Evolutionary conservation across 225 moss, liverwort and hornwort species (phyloP), one percentile per base, ranked within the genome.

Genomic region (Lunularia cruciata): DNA sequence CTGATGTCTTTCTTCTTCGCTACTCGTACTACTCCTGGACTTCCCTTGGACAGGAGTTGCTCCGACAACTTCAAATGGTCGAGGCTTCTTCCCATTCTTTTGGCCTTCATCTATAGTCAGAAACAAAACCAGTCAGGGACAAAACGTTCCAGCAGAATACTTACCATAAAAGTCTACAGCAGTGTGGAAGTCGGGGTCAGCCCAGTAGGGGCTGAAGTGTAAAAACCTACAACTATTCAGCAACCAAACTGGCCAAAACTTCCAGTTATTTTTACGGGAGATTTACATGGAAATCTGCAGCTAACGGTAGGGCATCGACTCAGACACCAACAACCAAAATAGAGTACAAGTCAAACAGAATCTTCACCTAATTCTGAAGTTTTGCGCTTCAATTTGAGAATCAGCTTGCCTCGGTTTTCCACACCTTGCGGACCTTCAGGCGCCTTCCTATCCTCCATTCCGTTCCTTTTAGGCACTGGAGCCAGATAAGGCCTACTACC

Each of bases 41-140:
- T 71, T 77, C n/a, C 59, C 73, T 61, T 68, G 70, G 23, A 72
- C 55, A 13, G 78, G 63, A 28, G 74, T 67, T 5, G 74, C 57
- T 54, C 81, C 81, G 6, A 82, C 78, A 6, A 78, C 82, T 64
- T 82, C 82, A 71, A 82, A 82, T 16, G 82, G 82, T 40, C 78
- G 74, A 3, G 57, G 67, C 62, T 82, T 82, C 75, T 82, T 82
- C 3, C 71, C 74, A 54, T 72, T 69, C 39, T 71, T 67, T 31
- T 75, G 74, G 25, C 71, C 77, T 11, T 82, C 82, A 53, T 82
- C 82, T 78, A 77, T 31, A 47, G 12, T 14, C 18, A 34, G 8
- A 31, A 18, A 47, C 31, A 14, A 6, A 22, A 16, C 2, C n/a
- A 46, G 12, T 14, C 18, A 34, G 8, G n/a, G 28, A 47, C 31